Evolutionary conservation across 306 rosid species (phyloP), one percentile per base, ranked within the genome.

Genomic region (Psophocarpus tetragonolobus): DNA sequence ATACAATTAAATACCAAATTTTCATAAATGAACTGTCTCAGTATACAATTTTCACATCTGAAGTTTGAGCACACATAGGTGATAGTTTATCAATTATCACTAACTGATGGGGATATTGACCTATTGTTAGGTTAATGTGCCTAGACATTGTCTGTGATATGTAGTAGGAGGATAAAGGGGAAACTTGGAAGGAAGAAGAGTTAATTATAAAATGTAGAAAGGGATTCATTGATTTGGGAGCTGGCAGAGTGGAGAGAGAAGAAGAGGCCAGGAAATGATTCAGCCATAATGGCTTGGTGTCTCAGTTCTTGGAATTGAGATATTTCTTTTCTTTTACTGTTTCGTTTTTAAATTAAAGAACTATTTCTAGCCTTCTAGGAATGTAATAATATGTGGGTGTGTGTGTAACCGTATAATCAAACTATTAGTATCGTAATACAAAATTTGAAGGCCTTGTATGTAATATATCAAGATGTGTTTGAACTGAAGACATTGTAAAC

Each of bases 391-490:
- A 21, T 21, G 50, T 60, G 70, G 29, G 61, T 5, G 21, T 53
- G 15, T 30, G 14, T 8, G 58, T 48, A 72, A 6, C 67, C 11
- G 36, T 24, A 63, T 12, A 38, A 11, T 44, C 38, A 32, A 53
- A 20, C 45, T 42, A 32, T 56, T 44, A 33, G 32, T 7, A 71
- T 53, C 20, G 9, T 51, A 11, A 35, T 71, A 48, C 36, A 62
- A 1, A 50, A 38, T 63, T 18, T 21, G 33, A 69, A 83, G 26
- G 42, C 60, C 74, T 44, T 61, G 61, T 21, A 11, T 61, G 61
- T 21, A 11, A 39, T 60, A n/a, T 71, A 44, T n/a, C 26, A 23
- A 29, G 35, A 18, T 9, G 2, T 29, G 56, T 35, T 64, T 62
- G 76, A 18, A 61, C 47, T 33, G 9, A 17, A 35, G 68, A 36